These are phyloP conservation scores for Lactarius vividus DNA, from an alignment of 768 basidiomycete genomes.

Conservation along the genomic window DNA sequence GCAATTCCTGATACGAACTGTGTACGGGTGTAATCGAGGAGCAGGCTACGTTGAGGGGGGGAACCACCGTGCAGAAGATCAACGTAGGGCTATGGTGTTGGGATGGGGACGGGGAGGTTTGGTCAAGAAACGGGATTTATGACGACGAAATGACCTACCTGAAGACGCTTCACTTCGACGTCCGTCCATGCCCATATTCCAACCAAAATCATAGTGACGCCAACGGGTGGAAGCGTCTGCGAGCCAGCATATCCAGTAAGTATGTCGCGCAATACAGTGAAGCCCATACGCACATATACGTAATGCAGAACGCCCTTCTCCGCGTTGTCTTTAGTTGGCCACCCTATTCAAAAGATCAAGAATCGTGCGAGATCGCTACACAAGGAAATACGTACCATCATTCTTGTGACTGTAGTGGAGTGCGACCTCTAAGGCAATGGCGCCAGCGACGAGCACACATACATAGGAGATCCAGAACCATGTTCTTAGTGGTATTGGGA, in stretches of 20 bases:
- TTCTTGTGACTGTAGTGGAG: constrained; percentile 46
- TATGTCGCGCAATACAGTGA: neutral
- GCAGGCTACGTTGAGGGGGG: constrained; percentile 48
- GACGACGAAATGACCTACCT: constrained; percentile 35
- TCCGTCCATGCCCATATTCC: constrained; percentile 58
- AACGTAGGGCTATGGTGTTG: constrained; percentile 46
- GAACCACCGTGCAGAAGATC: constrained; percentile 56
- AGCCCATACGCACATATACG: constrained; percentile 44
- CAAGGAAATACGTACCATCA: constrained; percentile 35
- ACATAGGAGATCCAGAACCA: constrained; percentile 49
- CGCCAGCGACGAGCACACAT: constrained; percentile 38
- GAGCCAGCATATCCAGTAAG: neutral
- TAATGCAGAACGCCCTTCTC: constrained; percentile 46
- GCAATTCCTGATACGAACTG: constrained; percentile 36
- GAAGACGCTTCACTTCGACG: constrained; percentile 55
- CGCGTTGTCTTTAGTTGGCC: constrained; percentile 40
- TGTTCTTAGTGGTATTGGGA: constrained; percentile 45
- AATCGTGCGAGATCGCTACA: neutral
- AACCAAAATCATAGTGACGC: constrained; percentile 47
- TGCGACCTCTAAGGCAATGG: constrained; percentile 47
- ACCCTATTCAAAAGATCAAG: constrained; percentile 37
- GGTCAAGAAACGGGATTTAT: neutral
- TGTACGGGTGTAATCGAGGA: constrained; percentile 54
- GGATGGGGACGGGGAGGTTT: neutral
- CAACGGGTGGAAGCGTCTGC: constrained; percentile 53